Evolutionary conservation across 805 yeast species (phyloP).

Genomic region (Nakazawaea molendinolei): DNA sequence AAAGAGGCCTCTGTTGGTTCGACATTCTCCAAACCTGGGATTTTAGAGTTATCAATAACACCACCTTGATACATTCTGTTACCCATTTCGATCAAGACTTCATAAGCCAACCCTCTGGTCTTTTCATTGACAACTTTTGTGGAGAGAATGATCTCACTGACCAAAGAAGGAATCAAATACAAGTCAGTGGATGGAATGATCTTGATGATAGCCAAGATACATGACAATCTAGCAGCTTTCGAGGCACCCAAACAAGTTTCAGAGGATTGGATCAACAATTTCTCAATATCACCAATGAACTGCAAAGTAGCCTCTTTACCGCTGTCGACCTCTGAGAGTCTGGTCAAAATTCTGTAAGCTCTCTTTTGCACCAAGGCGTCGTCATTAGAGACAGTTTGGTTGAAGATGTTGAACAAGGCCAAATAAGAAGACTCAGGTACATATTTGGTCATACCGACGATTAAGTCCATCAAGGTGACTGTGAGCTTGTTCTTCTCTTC

Average conservation of each 20-base stretch:
- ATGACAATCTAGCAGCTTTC: slow-evolving; percentile 70
- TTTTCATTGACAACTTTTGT: slow-evolving; percentile 93
- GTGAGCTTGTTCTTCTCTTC: slow-evolving; percentile 45
- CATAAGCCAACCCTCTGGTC: slow-evolving; percentile 76
- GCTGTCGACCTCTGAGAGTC: slow-evolving; percentile 59
- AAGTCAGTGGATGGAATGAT: slow-evolving; percentile 59
- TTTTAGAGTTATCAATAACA: slow-evolving; percentile 59
- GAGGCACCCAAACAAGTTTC: slow-evolving; percentile 63
- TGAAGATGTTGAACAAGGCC: slow-evolving; percentile 74
- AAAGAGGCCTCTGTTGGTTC: slow-evolving; percentile 65
- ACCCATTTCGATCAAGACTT: slow-evolving; percentile 74
- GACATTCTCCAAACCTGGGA: slow-evolving; percentile 61
- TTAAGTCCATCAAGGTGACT: slow-evolving; percentile 85
- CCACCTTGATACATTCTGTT: slow-evolving; percentile 58
- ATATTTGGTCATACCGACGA: slow-evolving; percentile 81
- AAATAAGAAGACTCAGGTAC: slow-evolving; percentile 65
- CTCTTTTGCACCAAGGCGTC: slow-evolving; percentile 80
- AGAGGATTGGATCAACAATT: slow-evolving; percentile 50
- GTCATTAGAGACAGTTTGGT: slow-evolving; percentile 50
- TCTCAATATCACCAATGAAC: slow-evolving; percentile 53
- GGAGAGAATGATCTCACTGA: slow-evolving; percentile 83
- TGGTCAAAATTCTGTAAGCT: slow-evolving; percentile 72
- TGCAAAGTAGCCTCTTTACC: slow-evolving; percentile 50
- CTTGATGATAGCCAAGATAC: slow-evolving; percentile 55
- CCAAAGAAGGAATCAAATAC: slow-evolving; percentile 70